Evolutionary conservation across 176 grass and related monocot species (phyloP), one percentile per base, ranked within the genome.

Genomic region (Puccinellia tenuiflora): DNA sequence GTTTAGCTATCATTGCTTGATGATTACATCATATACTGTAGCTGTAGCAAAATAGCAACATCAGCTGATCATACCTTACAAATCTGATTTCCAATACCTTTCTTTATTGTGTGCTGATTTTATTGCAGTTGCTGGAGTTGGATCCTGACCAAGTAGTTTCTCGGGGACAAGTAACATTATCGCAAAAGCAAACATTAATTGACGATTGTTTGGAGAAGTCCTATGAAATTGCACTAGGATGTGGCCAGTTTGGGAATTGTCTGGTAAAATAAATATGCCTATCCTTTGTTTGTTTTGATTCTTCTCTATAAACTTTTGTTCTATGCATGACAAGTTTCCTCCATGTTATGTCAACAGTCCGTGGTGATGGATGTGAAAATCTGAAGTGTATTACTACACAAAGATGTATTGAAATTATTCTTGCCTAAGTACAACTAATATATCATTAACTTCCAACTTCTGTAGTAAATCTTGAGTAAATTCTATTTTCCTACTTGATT

Each of bases 71-170:
- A 70, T 69, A 51, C 71, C 45, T 31, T 69, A 31, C 47, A 31
- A 11, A 61, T 10, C 22, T 64, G 16, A 13, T 59, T 73, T 73
- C 56, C 37, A 37, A 20, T 62, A 56, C 57, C 25, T 26, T 76
- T 45, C 59, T 76, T 45, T 43, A 59, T 13, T 25, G 3, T 79
- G 39, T 33, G 26, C 28, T 84, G 25, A 43, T 28, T 2, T 34
- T 89, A 55, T 83, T 57, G 51, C 87, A 98, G 96, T 90, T 98
- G 74, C 52, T 95, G 67, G 89, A 87, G 38, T 84, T 98, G 84
- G 89, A 98, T 88, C 87, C 90, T 9, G 91, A 95, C 15, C 47
- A 87, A 64, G 82, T 95, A 6, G 76, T 98, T 81, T 82, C 82
- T 53, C 71, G 28, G 35, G 96, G 96, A 79, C 85, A 95, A 87